Percentiles rank a stretch among this genome's conserved stretches.
Conservation (phyloP, 2,329 filamentous ascomycete genomes). For the Colletotrichum orchidophilum region DNA sequence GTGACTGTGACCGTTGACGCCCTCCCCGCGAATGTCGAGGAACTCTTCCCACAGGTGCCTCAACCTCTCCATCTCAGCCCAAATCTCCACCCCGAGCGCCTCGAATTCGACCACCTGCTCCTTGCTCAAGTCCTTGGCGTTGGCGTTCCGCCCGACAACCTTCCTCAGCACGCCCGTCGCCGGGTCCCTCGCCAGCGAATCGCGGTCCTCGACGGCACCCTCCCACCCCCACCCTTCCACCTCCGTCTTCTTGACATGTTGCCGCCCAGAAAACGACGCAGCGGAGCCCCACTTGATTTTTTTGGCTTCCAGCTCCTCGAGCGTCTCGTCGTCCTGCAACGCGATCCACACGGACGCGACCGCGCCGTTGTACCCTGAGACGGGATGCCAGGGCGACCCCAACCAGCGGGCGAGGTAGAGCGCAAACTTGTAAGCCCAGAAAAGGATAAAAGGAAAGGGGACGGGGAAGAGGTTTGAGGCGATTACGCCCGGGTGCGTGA, state of each 20-base stretch:
- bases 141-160: slow-evolving; percentile 67
- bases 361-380: slow-evolving; percentile 80
- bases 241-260: slow-evolving; percentile 78
- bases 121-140: slow-evolving; percentile 66
- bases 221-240: slow-evolving; percentile 87
- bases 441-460: slow-evolving; percentile 72
- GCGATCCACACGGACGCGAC: slow-evolving; percentile 81
- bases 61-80: slow-evolving; percentile 78
- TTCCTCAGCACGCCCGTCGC: slow-evolving; percentile 58
- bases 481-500: slow-evolving; percentile 88
- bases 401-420: slow-evolving; percentile 79
- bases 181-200: slow-evolving; percentile 54
- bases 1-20: background rate
- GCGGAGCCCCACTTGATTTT: slow-evolving; percentile 85
- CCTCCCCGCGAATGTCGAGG: slow-evolving; percentile 37
- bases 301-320: slow-evolving; percentile 66
- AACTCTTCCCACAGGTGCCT: slow-evolving; percentile 71
- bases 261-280: slow-evolving; percentile 65
- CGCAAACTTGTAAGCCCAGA: slow-evolving; percentile 72
- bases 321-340: slow-evolving; percentile 69
- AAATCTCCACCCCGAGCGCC: slow-evolving; percentile 66
- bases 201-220: slow-evolving; percentile 62
- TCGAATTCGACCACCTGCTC: slow-evolving; percentile 71
- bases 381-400: slow-evolving; percentile 89
- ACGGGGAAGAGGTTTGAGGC: slow-evolving; percentile 84